phyloP scores from a whole-genome alignment of 441 rosid genomes.

The Pelargonium myrrhifolium region DNA sequence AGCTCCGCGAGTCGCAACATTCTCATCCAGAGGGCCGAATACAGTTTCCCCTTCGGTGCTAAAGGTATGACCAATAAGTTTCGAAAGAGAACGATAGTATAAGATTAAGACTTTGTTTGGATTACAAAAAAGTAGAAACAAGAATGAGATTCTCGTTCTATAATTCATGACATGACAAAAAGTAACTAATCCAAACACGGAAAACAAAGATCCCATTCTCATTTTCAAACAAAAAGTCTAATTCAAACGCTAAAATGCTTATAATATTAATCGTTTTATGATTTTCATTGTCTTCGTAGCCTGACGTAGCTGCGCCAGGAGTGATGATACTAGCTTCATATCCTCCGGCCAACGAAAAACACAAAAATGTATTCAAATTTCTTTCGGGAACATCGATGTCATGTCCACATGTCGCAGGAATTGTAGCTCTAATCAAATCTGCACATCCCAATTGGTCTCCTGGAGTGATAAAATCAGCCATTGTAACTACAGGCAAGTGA shows the following conservation, averaged over 20 bases:
- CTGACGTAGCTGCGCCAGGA: conserved; percentile 33
- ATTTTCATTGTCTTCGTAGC: conserved; percentile 17
- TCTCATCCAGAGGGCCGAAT: conserved; percentile 35
- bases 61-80: conserved; percentile 20
- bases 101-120: no score
- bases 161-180: no score
- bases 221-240: no score
- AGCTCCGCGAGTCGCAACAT: conserved; percentile 27
- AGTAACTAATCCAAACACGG: no score
- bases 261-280: no score
- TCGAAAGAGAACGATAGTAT: no score
- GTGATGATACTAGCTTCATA: conserved; percentile 32
- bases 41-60: conserved; percentile 27
- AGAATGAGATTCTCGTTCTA: no score
- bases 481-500: conserved; percentile 23
- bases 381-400: conserved; percentile 25
- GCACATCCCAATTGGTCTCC: conserved; percentile 38
- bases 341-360: conserved; percentile 3
- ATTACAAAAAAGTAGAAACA: no score
- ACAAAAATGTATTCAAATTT: not conserved
- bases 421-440: conserved; percentile 41
- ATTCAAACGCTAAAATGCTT: no score
- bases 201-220: no score
- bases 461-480: conserved; percentile 41
- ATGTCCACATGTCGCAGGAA: conserved; percentile 33